A percentile compares a stretch with the other conserved stretches of the same genome.
Evolutionary conservation across 75 land plant genomes (phyloP).

Genomic region (Cupressus sempervirens): DNA sequence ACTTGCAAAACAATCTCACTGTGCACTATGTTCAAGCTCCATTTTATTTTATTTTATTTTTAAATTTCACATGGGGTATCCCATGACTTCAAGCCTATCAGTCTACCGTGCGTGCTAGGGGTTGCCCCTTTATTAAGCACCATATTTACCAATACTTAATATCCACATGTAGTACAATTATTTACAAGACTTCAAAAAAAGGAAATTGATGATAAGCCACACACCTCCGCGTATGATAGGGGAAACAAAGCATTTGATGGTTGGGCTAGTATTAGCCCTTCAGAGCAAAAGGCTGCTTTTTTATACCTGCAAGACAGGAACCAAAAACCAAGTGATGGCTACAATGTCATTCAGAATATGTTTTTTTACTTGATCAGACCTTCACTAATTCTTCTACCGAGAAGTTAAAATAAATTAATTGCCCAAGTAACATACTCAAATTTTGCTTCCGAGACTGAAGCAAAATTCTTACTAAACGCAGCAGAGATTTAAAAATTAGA

Average conservation of each 20-base stretch:
- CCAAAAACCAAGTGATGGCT: background rate
- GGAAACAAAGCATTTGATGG: conserved; percentile 77
- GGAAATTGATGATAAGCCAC: conserved; percentile 11
- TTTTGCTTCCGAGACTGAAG: background rate
- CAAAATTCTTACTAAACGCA: background rate
- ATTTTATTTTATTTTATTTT: too few relatives aligned
- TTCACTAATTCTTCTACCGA: background rate
- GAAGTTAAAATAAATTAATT: background rate
- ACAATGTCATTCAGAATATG: background rate
- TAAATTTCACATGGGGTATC: too few relatives aligned
- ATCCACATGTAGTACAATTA: background rate
- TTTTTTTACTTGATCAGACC: background rate
- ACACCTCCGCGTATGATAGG: conserved; percentile 93
- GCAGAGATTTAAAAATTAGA: background rate
- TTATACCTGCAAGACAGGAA: conserved; percentile 66
- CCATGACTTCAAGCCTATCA: too few relatives aligned
- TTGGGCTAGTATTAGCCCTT: conserved; percentile 82
- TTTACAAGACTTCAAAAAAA: background rate
- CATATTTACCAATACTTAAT: background rate
- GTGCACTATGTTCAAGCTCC: background rate
- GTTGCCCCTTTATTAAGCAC: too few relatives aligned
- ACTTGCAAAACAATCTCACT: background rate
- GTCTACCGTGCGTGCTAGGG: too few relatives aligned
- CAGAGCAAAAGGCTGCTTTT: conserved; percentile 96
- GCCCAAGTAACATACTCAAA: background rate